These are phyloP conservation scores for Aspergillus chevalieri DNA, from an alignment of 2,329 filamentous ascomycete species.

Conservation along the genomic window DNA sequence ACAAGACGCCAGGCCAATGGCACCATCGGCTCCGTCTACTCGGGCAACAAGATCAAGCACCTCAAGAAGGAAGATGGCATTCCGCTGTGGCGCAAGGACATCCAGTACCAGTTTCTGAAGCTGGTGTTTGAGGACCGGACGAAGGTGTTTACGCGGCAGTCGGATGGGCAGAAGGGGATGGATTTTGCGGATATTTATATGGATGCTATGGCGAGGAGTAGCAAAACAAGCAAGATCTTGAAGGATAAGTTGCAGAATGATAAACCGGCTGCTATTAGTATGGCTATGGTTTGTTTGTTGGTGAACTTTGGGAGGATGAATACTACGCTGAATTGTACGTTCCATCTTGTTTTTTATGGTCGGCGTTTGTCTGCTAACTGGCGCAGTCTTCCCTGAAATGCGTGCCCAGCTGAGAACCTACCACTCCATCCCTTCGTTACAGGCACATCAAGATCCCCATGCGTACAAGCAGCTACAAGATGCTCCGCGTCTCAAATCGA, in stretches of 20 bases:
- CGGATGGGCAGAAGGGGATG: constrained; percentile 67
- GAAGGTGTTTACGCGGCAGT: constrained; percentile 82
- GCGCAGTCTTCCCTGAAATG: constrained; percentile 94
- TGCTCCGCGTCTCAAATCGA: constrained; percentile 90
- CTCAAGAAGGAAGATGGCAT: constrained; percentile 63
- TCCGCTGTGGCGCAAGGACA: constrained; percentile 61
- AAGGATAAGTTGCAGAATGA: constrained; percentile 94
- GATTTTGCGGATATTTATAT: constrained; percentile 94
- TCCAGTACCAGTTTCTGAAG: constrained; percentile 59
- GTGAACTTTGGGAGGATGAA: constrained; percentile 99
- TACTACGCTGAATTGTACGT: constrained; percentile 89
- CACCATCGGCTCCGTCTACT: constrained; percentile 61
- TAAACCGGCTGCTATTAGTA: constrained; percentile 84
- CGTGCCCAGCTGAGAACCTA: constrained; percentile 94
- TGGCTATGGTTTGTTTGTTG: constrained; percentile 98
- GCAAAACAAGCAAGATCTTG: constrained; percentile 97
- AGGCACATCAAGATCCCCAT: constrained; percentile 89
- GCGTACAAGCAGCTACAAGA: constrained; percentile 98
- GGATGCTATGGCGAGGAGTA: constrained; percentile 96
- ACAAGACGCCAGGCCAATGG: constrained; percentile 59
- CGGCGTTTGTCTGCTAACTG: constrained; percentile 4
- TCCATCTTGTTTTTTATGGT: constrained; percentile 1
- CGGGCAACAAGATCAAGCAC: constrained; percentile 61
- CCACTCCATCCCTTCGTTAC: constrained; percentile 92
- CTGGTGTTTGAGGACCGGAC: constrained; percentile 57